Evolutionary conservation across 345 rosid species (phyloP), one percentile per base, ranked within the genome.

Genomic region (Noccaea caerulescens): DNA sequence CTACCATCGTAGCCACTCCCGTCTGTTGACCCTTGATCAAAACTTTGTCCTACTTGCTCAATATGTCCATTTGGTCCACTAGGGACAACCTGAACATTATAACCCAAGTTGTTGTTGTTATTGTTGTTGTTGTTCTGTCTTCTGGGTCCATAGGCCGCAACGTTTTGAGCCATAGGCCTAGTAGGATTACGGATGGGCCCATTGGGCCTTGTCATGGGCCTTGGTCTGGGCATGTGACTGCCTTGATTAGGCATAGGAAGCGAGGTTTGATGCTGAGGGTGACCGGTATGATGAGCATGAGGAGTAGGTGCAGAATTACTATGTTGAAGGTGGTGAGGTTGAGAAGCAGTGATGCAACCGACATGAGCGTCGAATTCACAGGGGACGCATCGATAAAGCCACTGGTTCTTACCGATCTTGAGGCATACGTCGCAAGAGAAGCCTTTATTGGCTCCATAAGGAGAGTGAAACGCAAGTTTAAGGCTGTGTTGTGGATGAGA

Each of bases 281-380:
- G 45, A 39, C 53, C 30, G 0, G 23, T 33, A 44, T 57, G 51
- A 58, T 50, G 67, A 43, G 36, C 14, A 62, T 55, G 43, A 43
- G 37, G 53, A 56, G 14, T 36, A 41, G 82, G 81, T 53, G 59
- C 64, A 11, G 82, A 72, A 58, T 4, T 42, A 52, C 56, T 11
- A 30, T 71, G 76, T 51, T 72, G 83, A 66, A 76, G 51, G 44
- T 58, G 77, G 18, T 65, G 60, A 44, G 54, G 63, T 32, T 61
- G 73, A 36, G n/a, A 27, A 41, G 53, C 33, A 13, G 14, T 45
- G 44, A 75, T 46, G 36, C 94, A 88, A 27, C 71, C 79, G 46
- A 88, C 9, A 62, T 86, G 94, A 34, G 85, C 86, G 34, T 86
- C 91, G 13, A 88, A 88, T 65, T 78, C 82, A 53, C 91, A 88